Percentiles rank a stretch among this genome's conserved stretches.
Evolutionary conservation across 2,329 filamentous ascomycete species (phyloP).

Genomic region (Fusarium torreyae): DNA sequence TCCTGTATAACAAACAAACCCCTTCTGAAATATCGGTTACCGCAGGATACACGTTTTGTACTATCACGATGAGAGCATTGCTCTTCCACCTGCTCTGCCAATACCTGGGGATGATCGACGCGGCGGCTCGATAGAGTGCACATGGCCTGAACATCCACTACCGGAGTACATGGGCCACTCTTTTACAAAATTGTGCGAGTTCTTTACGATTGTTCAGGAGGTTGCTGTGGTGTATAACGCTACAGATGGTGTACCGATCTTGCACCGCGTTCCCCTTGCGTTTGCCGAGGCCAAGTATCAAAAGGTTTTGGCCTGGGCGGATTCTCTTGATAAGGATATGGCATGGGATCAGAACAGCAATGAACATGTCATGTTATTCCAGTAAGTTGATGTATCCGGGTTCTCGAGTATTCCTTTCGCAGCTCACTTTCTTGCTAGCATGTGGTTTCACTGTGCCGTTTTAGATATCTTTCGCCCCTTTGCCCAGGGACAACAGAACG

Average conservation of each 20-base stretch:
- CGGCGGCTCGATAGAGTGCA: neutral
- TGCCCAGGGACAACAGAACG: neutral
- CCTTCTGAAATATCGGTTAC: neutral
- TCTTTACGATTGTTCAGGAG: neutral
- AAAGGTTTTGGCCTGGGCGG: neutral
- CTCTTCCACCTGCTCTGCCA: neutral
- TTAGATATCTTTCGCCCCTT: slow-evolving; percentile 12
- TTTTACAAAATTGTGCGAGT: neutral
- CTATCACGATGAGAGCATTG: slow-evolving; percentile 1
- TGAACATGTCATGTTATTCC: neutral
- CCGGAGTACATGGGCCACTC: slow-evolving; percentile 10
- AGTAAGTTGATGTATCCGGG: neutral
- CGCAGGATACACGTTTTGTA: slow-evolving; percentile 6
- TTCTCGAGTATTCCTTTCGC: too few species aligned
- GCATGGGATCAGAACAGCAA: neutral
- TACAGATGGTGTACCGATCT: fast-evolving
- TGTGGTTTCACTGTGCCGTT: slow-evolving; percentile 17
- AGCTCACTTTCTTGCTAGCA: neutral
- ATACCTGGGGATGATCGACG: neutral
- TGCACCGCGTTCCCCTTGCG: neutral
- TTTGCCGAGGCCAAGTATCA: slow-evolving; percentile 18
- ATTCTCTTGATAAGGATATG: neutral
- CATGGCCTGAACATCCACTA: neutral
- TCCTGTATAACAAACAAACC: neutral
- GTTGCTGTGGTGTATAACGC: neutral